Percentiles rank a stretch among this genome's conserved stretches.
Conservation (phyloP, 1,284 basidiomycete genomes). For the Malassezia dermatis region DNA sequence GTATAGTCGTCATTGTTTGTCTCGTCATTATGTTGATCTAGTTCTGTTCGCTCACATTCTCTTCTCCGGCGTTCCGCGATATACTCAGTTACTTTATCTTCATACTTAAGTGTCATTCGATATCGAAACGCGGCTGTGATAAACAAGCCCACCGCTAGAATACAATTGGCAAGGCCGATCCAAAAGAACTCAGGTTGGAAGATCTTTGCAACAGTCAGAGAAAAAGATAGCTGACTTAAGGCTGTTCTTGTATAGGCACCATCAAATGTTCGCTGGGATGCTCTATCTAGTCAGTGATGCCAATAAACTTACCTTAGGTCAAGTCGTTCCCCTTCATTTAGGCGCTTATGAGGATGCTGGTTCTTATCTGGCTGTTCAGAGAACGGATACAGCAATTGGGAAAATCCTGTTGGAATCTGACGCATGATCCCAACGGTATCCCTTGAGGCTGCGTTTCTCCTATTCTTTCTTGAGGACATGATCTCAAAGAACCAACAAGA, state of each 20-base stretch:
- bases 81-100: not conserved
- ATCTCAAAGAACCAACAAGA: not conserved
- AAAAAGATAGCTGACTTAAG: slow-evolving; percentile 9
- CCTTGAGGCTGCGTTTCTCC: not conserved
- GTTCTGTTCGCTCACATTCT: not conserved
- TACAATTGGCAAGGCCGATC: slow-evolving; percentile 13
- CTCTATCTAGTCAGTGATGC: not conserved
- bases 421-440: not conserved
- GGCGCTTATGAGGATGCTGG: slow-evolving; percentile 6
- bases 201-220: slow-evolving; percentile 6
- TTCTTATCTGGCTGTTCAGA: not conserved
- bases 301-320: slow-evolving; percentile 12
- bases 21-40: not conserved
- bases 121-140: slow-evolving; percentile 8
- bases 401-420: slow-evolving; percentile 1
- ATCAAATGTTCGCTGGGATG: slow-evolving; percentile 18
- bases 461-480: not conserved
- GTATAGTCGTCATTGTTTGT: not conserved
- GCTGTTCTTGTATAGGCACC: slow-evolving; percentile 16
- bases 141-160: slow-evolving; percentile 10
- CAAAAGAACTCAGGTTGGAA: slow-evolving; percentile 17
- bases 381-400: not conserved
- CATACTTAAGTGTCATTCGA: slow-evolving; percentile 13
- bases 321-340: not conserved
- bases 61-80: not conserved